phyloP scores from a whole-genome alignment of 495 filamentous ascomycete genomes.

The Aspergillus biplanus region DNA sequence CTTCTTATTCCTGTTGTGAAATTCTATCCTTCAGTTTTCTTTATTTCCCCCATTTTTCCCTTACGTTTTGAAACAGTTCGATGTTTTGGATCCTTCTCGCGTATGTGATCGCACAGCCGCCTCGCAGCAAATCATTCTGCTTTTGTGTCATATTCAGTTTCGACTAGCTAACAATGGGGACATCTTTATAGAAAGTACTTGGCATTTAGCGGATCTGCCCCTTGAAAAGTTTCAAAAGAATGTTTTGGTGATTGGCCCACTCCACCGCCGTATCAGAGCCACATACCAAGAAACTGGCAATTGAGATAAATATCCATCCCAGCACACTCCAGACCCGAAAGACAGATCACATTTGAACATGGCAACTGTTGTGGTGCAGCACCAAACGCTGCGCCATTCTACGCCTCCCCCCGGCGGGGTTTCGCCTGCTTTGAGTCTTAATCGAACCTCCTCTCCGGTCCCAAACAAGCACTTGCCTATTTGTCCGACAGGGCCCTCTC shows the following conservation, averaged over 20 bases:
- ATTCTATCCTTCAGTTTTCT: constrained; percentile 13
- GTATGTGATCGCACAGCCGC: background rate
- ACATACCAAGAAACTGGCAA: background rate
- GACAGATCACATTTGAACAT: constrained; percentile 33
- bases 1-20: background rate
- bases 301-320: background rate
- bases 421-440: constrained; percentile 43
- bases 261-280: background rate
- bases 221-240: background rate
- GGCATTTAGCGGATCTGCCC: background rate
- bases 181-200: background rate
- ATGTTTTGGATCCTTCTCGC: constrained; percentile 8
- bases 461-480: constrained; percentile 90
- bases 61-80: background rate
- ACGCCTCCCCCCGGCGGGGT: constrained; percentile 50
- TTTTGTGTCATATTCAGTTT: background rate
- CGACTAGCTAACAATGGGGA: background rate
- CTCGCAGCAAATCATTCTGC: background rate
- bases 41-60: background rate
- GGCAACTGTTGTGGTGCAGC: constrained; percentile 57
- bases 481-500: constrained; percentile 77
- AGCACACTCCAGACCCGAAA: constrained; percentile 3
- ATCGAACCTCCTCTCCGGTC: constrained; percentile 59
- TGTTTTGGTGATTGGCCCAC: background rate
- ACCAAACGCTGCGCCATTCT: constrained; percentile 49